Base-by-base conservation (phyloP, 306 rosid species). In the Begonia fuchsioides region DNA sequence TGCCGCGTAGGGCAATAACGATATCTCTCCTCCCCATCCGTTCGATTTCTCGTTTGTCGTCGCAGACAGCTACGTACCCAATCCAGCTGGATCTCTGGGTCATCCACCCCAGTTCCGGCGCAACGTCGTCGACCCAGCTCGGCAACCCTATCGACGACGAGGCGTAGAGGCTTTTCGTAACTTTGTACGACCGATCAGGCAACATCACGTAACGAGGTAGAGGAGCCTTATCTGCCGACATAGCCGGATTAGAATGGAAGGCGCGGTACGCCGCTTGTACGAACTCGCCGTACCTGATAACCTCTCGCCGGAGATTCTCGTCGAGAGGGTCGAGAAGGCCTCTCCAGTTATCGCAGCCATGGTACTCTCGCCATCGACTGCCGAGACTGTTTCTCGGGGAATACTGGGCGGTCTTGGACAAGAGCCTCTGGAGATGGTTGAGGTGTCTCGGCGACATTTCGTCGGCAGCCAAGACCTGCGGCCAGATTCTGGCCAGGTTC, bases 51-150 rank as follows among this genome's bases (percentile, higher is more conserved):
- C 80, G 32, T 7, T 18, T 53, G 32, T 92, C 96, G 0, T 92
- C 96, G 10, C 96, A 92, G 1, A 92, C 96, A 0, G 98, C 96
- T 0, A 92, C 86, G 51, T 69, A 92, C 0, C 98, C 98, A 13
- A 92, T 35, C 93, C 98, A 85, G 47, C 98, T 85, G 0, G 96
- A 92, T 15, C 96, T 76, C 52, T 92, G 98, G 49, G 86, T 85
- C 98, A 92, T 92, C 98, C 98, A 90, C 0, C 87, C 80, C 2
- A 90, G 85, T 54, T 92, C 98, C 13, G 98, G 98, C 0, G 93
- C 92, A 11, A 69, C 76, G 0, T 77, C 83, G 2, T 90, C 97
- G 0, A 90, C 68, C 97, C 94, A 90, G 3, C 69, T 58, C 0
- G 98, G 98, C 35, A 92, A 46, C 0, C 94, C 94, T 13, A 92